Evolutionary conservation across 2,329 filamentous ascomycete species (phyloP).

Genomic region (Aureobasidium sp.): DNA sequence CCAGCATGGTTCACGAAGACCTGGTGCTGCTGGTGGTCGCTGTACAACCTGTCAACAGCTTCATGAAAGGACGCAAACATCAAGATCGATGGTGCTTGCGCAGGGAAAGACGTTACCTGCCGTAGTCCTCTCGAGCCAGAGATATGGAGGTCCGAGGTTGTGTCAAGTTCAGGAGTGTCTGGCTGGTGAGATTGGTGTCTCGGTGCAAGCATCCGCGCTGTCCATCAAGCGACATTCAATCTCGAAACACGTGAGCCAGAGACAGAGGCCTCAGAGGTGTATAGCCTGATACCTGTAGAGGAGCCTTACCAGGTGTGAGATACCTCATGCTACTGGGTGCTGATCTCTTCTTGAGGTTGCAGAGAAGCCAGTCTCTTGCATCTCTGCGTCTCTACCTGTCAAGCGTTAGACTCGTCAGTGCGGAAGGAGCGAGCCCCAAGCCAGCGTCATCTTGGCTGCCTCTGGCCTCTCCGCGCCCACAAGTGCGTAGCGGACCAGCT

Average conservation of each 20-base stretch:
- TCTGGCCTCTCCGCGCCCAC: neutral
- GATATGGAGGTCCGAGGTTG: neutral
- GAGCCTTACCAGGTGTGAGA: neutral
- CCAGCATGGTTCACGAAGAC: neutral
- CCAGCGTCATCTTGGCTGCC: neutral
- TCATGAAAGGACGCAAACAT: neutral
- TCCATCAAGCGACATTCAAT: neutral
- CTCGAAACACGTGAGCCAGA: neutral
- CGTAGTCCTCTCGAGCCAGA: neutral
- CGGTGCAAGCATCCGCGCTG: neutral
- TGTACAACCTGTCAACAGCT: neutral
- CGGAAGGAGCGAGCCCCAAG: neutral
- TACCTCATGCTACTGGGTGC: neutral
- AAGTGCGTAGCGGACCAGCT: neutral
- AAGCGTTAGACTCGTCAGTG: neutral
- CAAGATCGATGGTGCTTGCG: neutral
- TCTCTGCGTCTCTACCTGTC: neutral
- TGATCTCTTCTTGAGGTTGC: neutral
- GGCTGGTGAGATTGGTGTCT: neutral
- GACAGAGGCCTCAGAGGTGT: neutral
- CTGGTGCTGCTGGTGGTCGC: neutral
- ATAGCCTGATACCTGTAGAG: neutral
- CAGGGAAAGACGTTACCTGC: neutral
- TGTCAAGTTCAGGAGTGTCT: neutral
- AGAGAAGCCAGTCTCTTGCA: neutral